Conservation (phyloP, 2,329 filamentous ascomycete species). For the Pezicula carpinea region DNA sequence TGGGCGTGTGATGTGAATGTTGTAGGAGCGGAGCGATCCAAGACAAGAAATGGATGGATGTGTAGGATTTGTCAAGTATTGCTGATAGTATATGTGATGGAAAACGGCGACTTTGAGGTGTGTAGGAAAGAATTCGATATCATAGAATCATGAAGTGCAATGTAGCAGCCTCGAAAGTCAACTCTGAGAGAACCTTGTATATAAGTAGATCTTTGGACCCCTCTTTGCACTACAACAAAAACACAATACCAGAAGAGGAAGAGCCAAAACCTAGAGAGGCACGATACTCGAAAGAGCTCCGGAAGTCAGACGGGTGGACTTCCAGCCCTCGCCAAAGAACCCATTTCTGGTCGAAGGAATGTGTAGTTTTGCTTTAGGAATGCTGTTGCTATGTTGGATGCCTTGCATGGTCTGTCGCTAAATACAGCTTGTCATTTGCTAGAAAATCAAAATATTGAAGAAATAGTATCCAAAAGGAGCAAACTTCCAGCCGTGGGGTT, state of each 20-base stretch:
- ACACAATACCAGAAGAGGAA: background rate
- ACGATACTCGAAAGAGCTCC: background rate
- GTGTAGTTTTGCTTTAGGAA: background rate
- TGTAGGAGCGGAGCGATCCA: background rate
- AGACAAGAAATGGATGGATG: background rate
- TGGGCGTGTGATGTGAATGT: background rate
- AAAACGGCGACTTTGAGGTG: background rate
- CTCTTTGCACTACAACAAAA: background rate
- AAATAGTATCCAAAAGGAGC: no score
- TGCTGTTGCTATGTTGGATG: background rate
- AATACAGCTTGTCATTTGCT: no score
- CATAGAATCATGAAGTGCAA: background rate
- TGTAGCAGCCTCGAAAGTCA: background rate
- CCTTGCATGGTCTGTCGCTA: background rate
- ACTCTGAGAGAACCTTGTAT: background rate
- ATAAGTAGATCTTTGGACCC: background rate
- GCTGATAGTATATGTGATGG: background rate
- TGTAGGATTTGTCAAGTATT: conserved; percentile 1
- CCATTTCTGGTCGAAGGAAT: background rate
- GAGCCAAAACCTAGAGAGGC: background rate
- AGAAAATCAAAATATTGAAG: no score
- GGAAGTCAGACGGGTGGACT: no score
- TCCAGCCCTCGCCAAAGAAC: background rate
- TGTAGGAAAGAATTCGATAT: background rate
- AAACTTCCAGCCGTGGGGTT: no score